Base-by-base conservation (phyloP, 805 yeast species). In the Candida jianshihensis region DNA sequence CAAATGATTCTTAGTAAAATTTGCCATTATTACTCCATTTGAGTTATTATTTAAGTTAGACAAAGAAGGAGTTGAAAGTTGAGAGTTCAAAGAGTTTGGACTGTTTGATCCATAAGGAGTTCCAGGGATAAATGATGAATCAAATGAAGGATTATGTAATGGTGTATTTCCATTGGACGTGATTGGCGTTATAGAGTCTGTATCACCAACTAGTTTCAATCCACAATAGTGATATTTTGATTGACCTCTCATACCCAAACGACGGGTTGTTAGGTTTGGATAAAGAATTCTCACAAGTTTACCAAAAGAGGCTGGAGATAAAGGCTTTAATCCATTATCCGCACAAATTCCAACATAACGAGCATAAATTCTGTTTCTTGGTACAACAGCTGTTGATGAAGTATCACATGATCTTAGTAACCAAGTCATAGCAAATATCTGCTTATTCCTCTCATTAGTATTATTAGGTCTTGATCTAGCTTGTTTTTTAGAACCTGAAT, bases 181-280 rank as follows among this genome's bases (percentile, higher is more conserved):
- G 10, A 32, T 33, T 16, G 59, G 54, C 4, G 60, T 47, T 7
- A 40, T 28, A 2, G 44, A 29, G 19, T 48, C 48, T 18, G 47
- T 48, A 31, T 63, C 66, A 18, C 63, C 68, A 8, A 66, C 49
- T 42, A 64, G 59, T 44, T 68, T 70, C 35, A 88, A 67, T 2
- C 94, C 95, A 59, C 89, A 81, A 53, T 84, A 85, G 51, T 84
- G 89, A 56, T 85, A 84, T 51, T 81, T 81, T 19, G 84, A 75
- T 51, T 79, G 83, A 5, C 94, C 94, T 35, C 92, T 66, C 53
- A 75, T 74, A 6, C 94, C 95, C 40, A 83, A 63, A 34, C 95
- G 69, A 43, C 92, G 71, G 1, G 89, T 80, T 17, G 78, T 74
- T 46, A 84, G 63, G 32, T 62, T 60, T 2, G 94, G 92, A 48